Percentiles rank a stretch among this genome's conserved stretches.
Conservation (phyloP, 129 eudicot genomes). For the Arctium minus region DNA sequence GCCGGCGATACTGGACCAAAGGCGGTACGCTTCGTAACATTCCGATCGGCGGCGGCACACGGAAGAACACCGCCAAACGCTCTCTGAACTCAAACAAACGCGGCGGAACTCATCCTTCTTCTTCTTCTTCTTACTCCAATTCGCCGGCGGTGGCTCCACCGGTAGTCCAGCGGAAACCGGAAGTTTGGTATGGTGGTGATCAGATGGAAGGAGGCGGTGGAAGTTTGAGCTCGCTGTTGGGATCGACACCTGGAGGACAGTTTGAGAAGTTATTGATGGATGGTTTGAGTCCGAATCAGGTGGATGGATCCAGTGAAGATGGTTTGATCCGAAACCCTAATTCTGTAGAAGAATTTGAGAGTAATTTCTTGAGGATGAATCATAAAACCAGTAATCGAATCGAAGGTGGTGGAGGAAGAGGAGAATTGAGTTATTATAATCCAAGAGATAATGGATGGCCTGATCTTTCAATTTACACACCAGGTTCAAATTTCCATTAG, state of each 20-base stretch:
- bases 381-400: not conserved
- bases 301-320: conserved; percentile 3
- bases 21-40: conserved; percentile 13
- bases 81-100: not conserved
- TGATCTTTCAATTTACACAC: conserved; percentile 24
- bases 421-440: conserved; percentile 2
- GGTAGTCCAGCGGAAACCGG: not conserved
- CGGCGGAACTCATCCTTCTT: not conserved
- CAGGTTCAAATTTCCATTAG: conserved; percentile 25
- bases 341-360: conserved; percentile 1
- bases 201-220: not conserved
- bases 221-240: conserved; percentile 16
- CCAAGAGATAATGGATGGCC: conserved; percentile 19
- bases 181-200: not conserved
- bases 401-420: not conserved
- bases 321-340: conserved; percentile 3
- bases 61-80: conserved; percentile 10
- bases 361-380: conserved; percentile 8
- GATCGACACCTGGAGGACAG: conserved; percentile 5
- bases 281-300: conserved; percentile 1
- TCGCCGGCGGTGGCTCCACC: not conserved
- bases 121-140: not conserved
- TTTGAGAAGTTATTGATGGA: conserved; percentile 6
- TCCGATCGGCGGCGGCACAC: conserved; percentile 22
- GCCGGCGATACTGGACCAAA: conserved; percentile 13